Evolutionary conservation across 257 asterid species (phyloP).

Genomic region (Nicotiana tabacum): DNA sequence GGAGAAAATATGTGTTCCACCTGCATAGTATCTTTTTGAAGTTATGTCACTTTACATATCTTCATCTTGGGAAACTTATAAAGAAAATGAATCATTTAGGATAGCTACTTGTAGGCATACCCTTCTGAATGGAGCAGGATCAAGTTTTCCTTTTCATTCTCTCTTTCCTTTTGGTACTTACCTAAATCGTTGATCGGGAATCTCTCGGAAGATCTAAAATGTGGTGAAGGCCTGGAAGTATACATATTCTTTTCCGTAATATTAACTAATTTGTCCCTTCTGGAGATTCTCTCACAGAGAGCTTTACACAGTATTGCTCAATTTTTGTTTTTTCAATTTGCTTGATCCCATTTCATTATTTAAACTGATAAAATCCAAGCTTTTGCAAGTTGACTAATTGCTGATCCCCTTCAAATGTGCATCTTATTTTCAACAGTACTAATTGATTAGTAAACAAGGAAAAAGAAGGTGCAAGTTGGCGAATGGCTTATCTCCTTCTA

Average conservation of each 20-base stretch:
- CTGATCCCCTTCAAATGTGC: background rate
- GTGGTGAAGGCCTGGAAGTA: background rate
- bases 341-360: background rate
- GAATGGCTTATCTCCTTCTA: background rate
- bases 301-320: background rate
- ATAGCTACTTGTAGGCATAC: background rate
- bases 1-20: background rate
- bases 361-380: slow-evolving; percentile 1
- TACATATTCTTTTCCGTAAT: background rate
- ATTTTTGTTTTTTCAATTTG: background rate
- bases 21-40: background rate
- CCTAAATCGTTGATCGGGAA: background rate
- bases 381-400: background rate
- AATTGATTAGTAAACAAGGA: background rate
- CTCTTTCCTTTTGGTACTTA: background rate
- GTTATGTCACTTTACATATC: background rate
- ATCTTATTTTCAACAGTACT: background rate
- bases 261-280: background rate
- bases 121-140: background rate
- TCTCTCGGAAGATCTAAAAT: background rate
- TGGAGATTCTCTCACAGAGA: background rate
- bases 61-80: background rate
- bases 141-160: background rate
- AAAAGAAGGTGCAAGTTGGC: background rate
- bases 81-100: background rate